These are phyloP conservation scores for Dipodascus geniculatus DNA, from an alignment of 805 yeast species.

Conservation along the genomic window DNA sequence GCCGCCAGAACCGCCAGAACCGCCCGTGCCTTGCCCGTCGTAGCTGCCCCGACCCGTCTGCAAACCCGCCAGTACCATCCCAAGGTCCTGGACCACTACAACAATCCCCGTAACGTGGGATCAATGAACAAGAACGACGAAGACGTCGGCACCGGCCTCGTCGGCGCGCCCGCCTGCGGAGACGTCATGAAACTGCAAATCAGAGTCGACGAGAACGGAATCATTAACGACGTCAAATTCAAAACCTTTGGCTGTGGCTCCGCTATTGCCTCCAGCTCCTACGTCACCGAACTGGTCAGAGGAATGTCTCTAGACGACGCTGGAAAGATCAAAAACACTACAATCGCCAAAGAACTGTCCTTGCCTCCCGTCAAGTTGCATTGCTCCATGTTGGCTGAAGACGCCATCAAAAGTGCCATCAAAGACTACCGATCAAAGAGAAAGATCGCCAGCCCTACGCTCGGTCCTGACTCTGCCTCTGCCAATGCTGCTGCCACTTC, in stretches of 20 bases:
- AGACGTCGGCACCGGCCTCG: conserved; percentile 91
- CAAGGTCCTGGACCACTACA: conserved; percentile 90
- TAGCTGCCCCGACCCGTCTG: not conserved
- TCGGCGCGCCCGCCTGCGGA: conserved; percentile 99
- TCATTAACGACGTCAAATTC: conserved; percentile 89
- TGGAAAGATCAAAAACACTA: conserved; percentile 80
- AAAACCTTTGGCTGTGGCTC: conserved; percentile 99
- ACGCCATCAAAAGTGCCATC: conserved; percentile 94
- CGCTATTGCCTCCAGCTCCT: conserved; percentile 93
- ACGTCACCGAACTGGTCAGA: conserved; percentile 88
- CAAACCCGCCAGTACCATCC: conserved; percentile 47
- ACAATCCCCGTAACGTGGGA: conserved; percentile 95
- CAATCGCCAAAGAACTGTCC: conserved; percentile 86
- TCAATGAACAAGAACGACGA: conserved; percentile 64
- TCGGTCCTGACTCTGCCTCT: conserved; percentile 50
- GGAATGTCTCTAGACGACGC: conserved; percentile 95
- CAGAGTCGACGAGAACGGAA: conserved; percentile 83
- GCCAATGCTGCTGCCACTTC: conserved; percentile 16
- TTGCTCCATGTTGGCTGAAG: conserved; percentile 98
- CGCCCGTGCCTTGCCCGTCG: not conserved
- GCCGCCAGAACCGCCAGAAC: not conserved
- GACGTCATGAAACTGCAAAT: conserved; percentile 98
- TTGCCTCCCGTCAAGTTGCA: conserved; percentile 96
- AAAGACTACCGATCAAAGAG: conserved; percentile 83
- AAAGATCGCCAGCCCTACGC: conserved; percentile 35